These are phyloP conservation scores for Globisporangium orthogonon DNA, from an alignment of 352 stramenopile genomes.

Conservation along the genomic window DNA sequence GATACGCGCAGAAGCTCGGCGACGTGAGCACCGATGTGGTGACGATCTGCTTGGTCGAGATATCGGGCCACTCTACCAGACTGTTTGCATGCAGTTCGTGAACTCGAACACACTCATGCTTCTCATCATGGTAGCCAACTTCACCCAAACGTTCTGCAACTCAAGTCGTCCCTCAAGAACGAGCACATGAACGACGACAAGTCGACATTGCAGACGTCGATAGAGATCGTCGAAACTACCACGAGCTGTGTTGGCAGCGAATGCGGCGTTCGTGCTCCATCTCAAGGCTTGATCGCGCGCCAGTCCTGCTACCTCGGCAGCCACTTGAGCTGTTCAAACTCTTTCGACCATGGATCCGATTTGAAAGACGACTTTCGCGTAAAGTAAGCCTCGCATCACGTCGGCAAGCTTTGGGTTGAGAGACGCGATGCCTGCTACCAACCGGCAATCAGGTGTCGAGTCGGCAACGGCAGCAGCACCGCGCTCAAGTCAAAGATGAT, in stretches of 20 bases:
- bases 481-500: too few relatives aligned
- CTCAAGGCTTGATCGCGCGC: not conserved
- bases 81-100: conserved; percentile 6
- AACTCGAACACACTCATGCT: not conserved
- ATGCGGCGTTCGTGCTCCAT: not conserved
- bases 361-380: not conserved
- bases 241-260: conserved; percentile 7
- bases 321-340: conserved; percentile 8
- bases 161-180: conserved; percentile 23
- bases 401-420: not conserved
- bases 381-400: not conserved
- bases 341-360: not conserved
- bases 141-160: conserved; percentile 7
- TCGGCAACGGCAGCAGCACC: too few relatives aligned
- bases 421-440: too few relatives aligned
- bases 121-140: not conserved
- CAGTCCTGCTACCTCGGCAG: not conserved
- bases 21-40: too few relatives aligned
- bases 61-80: too few relatives aligned
- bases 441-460: too few relatives aligned
- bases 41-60: too few relatives aligned
- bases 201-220: conserved; percentile 18
- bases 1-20: too few relatives aligned
- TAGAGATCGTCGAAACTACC: conserved; percentile 25
- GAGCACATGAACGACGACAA: conserved; percentile 21